Percentiles rank a stretch among this genome's conserved stretches.
Conservation (phyloP, 2,329 filamentous ascomycete genomes). For the Colletotrichum sp. region DNA sequence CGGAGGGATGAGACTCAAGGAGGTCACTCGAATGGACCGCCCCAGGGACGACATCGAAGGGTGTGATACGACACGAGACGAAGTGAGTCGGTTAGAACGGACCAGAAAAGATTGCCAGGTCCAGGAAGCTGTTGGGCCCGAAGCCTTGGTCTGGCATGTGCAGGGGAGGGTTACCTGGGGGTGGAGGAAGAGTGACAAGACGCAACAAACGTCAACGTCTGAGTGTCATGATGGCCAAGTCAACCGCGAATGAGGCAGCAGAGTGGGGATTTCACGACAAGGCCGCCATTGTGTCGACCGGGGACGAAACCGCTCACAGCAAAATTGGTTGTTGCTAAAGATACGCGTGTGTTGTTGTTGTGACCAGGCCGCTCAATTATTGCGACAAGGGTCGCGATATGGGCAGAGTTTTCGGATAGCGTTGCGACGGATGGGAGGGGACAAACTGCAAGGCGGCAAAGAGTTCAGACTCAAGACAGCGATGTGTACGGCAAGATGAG, state of each 20-base stretch:
- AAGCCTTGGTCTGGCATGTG: not conserved
- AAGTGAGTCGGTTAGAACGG: not conserved
- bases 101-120: not conserved
- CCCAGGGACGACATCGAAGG: not conserved
- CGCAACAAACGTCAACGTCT: not conserved
- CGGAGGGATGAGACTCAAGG: not conserved
- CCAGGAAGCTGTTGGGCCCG: not conserved
- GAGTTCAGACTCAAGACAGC: not conserved
- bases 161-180: not conserved
- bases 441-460: not conserved
- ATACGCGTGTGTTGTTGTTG: not conserved
- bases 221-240: not conserved
- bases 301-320: not conserved
- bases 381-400: not conserved
- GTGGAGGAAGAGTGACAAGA: not conserved
- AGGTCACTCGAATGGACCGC: not conserved
- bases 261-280: not conserved
- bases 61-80: constrained; percentile 6
- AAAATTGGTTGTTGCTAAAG: not conserved
- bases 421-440: not conserved
- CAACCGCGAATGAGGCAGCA: not conserved
- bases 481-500: constrained; percentile 1
- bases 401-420: not conserved
- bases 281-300: not conserved
- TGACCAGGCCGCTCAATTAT: not conserved